These are phyloP conservation scores for Fusarium cicatricum DNA, from an alignment of 2,329 filamentous ascomycete genomes.

Conservation along the genomic window DNA sequence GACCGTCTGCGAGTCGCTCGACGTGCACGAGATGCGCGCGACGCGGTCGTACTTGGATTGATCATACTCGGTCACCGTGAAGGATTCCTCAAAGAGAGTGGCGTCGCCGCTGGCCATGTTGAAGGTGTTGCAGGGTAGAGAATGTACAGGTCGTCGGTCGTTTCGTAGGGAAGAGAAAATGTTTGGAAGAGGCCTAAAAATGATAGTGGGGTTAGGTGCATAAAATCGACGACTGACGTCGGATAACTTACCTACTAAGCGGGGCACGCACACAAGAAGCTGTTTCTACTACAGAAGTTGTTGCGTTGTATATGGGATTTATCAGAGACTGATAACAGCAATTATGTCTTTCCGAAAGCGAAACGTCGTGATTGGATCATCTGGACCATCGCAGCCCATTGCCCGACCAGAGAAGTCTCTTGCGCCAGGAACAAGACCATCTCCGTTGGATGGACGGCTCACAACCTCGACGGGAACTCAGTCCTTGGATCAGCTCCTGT, in stretches of 20 bases:
- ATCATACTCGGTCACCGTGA: constrained; percentile 82
- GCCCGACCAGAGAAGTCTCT: constrained; percentile 49
- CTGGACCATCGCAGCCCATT: constrained; percentile 32
- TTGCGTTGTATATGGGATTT: neutral
- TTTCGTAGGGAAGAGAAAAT: constrained; percentile 33
- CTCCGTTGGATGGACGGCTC: constrained; percentile 84
- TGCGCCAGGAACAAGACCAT: constrained; percentile 73
- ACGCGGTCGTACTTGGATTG: constrained; percentile 95
- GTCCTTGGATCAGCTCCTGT: constrained; percentile 84
- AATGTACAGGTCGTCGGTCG: constrained; percentile 8
- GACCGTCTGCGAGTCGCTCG: constrained; percentile 75
- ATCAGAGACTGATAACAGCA: neutral
- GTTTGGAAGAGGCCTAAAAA: constrained; percentile 33
- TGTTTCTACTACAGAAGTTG: neutral
- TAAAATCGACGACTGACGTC: constrained; percentile 24
- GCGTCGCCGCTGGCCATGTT: constrained; percentile 71
- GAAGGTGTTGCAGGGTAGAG: neutral
- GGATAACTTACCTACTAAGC: constrained; percentile 34
- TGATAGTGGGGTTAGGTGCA: constrained; percentile 33
- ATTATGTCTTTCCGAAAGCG: constrained; percentile 67
- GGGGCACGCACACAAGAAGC: constrained; percentile 32
- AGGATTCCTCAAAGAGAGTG: constrained; percentile 92
- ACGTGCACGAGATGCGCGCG: constrained; percentile 81
- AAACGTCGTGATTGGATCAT: constrained; percentile 58
- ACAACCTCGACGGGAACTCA: constrained; percentile 92